Conservation (phyloP, 176 grass and related monocot genomes). For the Aegilops speltoides region DNA sequence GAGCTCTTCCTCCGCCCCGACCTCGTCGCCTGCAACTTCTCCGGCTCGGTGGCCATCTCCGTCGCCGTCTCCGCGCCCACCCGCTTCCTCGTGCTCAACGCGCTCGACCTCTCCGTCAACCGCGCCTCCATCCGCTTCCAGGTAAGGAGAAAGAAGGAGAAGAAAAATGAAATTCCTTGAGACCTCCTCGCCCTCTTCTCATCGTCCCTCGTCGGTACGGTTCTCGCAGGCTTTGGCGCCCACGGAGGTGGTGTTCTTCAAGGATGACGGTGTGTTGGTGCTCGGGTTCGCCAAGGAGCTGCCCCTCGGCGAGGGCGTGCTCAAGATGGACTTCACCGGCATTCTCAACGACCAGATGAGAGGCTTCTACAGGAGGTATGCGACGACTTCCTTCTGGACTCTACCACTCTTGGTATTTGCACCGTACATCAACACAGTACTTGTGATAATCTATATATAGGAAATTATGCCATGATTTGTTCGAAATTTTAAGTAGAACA, state of each 20-base stretch:
- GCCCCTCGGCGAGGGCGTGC: conserved; percentile 48
- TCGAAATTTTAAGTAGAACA: not conserved
- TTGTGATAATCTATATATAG: not conserved
- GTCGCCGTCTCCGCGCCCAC: conserved; percentile 50
- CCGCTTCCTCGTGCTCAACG: conserved; percentile 75
- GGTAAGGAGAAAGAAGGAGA: not conserved
- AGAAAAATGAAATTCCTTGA: not conserved
- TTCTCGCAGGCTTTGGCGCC: conserved; percentile 37
- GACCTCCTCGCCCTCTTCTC: not conserved
- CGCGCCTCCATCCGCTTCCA: conserved; percentile 45
- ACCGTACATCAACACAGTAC: not conserved
- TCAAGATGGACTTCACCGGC: conserved; percentile 63
- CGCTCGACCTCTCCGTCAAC: conserved; percentile 57
- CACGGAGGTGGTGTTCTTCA: conserved; percentile 29
- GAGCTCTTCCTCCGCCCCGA: conserved; percentile 53
- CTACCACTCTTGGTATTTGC: not conserved
- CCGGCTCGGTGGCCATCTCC: conserved; percentile 39
- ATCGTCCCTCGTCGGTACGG: not conserved
- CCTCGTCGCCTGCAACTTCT: conserved; percentile 58
- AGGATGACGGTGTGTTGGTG: conserved; percentile 66
- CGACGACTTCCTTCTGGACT: not conserved
- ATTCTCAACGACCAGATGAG: conserved; percentile 72
- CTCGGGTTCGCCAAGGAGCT: conserved; percentile 51
- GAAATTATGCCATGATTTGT: no score
- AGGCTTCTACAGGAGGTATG: conserved; percentile 80